Percentiles rank a stretch among this genome's conserved stretches.
Conservation (phyloP, 2,329 filamentous ascomycete species). For the Aphanocladium album region DNA sequence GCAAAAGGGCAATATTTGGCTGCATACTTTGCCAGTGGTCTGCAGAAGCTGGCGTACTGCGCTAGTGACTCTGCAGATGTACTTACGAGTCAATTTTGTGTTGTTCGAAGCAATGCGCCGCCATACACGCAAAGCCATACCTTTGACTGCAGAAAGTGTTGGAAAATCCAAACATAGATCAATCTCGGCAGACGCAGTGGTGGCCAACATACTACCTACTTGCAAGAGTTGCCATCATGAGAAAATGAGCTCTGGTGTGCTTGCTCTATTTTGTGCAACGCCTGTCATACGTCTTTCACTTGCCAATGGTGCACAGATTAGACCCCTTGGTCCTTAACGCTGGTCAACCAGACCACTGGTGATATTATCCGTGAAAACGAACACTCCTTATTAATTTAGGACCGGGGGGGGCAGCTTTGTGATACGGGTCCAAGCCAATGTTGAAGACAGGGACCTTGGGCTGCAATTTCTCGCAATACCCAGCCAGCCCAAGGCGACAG, state of each 20-base stretch:
- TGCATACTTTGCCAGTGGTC: neutral
- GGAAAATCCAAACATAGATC: too few relatives aligned
- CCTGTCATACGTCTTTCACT: neutral
- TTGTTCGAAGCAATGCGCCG: too few relatives aligned
- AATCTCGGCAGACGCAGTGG: too few relatives aligned
- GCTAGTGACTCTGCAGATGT: neutral
- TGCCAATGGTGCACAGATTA: neutral
- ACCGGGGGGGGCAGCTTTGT: neutral
- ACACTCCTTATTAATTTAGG: too few relatives aligned
- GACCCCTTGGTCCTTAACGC: neutral
- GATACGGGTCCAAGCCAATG: neutral
- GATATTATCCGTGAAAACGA: neutral
- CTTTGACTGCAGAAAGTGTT: too few relatives aligned
- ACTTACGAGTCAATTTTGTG: neutral
- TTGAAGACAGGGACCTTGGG: neutral
- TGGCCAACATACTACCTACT: too few relatives aligned
- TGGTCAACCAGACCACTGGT: neutral
- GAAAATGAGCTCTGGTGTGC: neutral
- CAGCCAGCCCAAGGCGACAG: neutral
- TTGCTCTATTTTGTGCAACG: neutral
- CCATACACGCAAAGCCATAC: too few relatives aligned
- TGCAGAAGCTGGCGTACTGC: neutral
- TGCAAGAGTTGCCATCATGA: too few relatives aligned
- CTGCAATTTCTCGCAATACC: neutral
- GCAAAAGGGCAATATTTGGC: neutral